Evolutionary conservation across 768 basidiomycete species (phyloP), one percentile per base, ranked within the genome.

Genomic region (Russula dissimulans): DNA sequence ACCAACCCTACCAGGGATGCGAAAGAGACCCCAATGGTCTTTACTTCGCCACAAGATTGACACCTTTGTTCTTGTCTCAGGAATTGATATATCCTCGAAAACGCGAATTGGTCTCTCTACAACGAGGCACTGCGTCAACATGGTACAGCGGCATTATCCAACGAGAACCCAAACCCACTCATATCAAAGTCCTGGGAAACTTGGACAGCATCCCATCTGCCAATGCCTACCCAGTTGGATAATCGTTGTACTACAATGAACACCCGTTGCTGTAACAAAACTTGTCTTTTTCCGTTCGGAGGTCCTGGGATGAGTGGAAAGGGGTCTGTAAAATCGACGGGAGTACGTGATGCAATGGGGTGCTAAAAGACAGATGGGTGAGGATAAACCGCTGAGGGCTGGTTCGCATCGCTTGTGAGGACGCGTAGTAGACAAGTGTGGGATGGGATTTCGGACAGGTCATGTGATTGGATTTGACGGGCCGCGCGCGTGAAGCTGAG

Each of bases 111-210:
- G 94, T 1, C 95, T 87, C 72, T 99, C 95, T 94, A 68, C 14
- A 66, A 54, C 59, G 9, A 4, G 8, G 17, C 43, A 43, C 18
- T 18, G 15, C 36, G 18, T 50, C 17, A 59, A 22, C 39, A 49
- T 43, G 42, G 17, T 38, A 26, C 5, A 26, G 10, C 22, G 22
- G 22, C 22, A 26, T 26, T 11, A 8, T 45, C 29, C 36, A 49
- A 66, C 6, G n/a, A 18, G n/a, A 50, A 26, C 14, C n/a, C 9
- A 26, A n/a, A 71, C 82, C 58, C 69, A 95, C 94, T 93, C 85
- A 95, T 88, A 59, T 93, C 94, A 69, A 94, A 87, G 68, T 94
- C 90, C 64, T 91, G 87, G 39, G 89, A 89, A 32, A 95, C 72
- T 73, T 98, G 70, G 81, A 95, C 31, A 98, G 70, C 80, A 94